Evolutionary conservation across 331 rosid species (phyloP).

Genomic region (Saraca asoca): DNA sequence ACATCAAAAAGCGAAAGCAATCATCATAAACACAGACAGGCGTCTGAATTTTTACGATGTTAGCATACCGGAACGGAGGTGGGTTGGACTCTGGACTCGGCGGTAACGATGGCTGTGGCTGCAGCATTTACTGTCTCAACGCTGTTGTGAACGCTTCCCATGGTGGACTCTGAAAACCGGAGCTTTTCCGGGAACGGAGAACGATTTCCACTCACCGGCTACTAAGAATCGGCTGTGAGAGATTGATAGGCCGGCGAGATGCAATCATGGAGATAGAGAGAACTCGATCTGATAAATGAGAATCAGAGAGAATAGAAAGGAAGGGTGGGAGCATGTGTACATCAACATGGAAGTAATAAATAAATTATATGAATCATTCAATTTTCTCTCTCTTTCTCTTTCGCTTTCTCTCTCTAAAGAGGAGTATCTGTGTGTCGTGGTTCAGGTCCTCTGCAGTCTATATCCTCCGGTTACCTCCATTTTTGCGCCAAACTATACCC

Average conservation of each 20-base stretch:
- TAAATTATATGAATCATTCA: not conserved
- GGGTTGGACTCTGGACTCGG: constrained; percentile 89
- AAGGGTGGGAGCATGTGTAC: not conserved
- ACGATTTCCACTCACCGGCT: too few relatives aligned
- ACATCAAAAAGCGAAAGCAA: constrained; percentile 25
- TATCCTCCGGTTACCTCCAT: constrained; percentile 42
- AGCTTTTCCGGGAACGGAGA: constrained; percentile 20
- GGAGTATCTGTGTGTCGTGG: constrained; percentile 3
- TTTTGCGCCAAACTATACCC: constrained; percentile 43
- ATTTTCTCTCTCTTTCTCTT: not conserved
- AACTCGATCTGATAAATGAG: constrained; percentile 1
- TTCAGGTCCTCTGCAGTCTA: constrained; percentile 31
- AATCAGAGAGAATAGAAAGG: not conserved
- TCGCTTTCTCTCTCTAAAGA: not conserved
- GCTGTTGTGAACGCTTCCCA: constrained; percentile 68
- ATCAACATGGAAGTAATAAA: not conserved
- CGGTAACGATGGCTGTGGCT: constrained; percentile 86
- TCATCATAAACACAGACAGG: not conserved
- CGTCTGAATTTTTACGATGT: not conserved
- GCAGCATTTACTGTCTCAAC: constrained; percentile 90
- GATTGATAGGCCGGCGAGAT: constrained; percentile 27
- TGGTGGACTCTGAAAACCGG: constrained; percentile 24
- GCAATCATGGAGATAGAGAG: constrained; percentile 37
- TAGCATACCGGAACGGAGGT: constrained; percentile 53
- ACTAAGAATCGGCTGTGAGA: constrained; percentile 1